A percentile compares a stretch with the other conserved stretches of the same genome.
phyloP scores from a whole-genome alignment of 1,284 basidiomycete genomes.

The Sparassis latifolia region DNA sequence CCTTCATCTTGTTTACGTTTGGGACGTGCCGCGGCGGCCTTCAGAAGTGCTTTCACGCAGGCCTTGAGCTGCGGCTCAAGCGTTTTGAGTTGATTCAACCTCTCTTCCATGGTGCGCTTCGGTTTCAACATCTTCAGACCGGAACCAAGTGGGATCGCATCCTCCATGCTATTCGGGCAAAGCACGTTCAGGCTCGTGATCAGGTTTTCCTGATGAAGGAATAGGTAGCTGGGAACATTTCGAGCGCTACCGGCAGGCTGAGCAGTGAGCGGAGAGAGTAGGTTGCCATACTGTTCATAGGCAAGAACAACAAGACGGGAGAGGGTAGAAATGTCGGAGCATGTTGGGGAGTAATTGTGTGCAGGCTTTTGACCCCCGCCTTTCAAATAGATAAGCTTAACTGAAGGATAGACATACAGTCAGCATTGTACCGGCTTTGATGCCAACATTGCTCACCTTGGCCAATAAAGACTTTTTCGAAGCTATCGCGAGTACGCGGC shows the following conservation, averaged over 20 bases:
- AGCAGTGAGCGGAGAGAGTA: neutral
- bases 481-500: neutral
- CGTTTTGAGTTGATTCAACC: neutral
- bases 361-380: neutral
- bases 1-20: neutral
- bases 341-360: slow-evolving; percentile 2
- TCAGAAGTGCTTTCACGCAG: neutral
- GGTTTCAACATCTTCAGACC: neutral
- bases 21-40: neutral
- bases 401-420: neutral
- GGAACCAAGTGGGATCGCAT: neutral
- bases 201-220: slow-evolving; percentile 2
- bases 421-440: neutral
- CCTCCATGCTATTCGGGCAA: neutral
- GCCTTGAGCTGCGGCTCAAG: neutral
- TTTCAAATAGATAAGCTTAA: neutral
- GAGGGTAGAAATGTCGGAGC: slow-evolving; percentile 1
- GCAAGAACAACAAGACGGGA: neutral
- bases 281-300: neutral
- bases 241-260: neutral
- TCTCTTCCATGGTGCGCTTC: neutral
- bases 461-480: neutral
- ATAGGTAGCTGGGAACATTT: neutral
- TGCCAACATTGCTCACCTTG: neutral
- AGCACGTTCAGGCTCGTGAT: slow-evolving; percentile 1